phyloP scores from a whole-genome alignment of 2,329 filamentous ascomycete species.

The Dryadomyces quercivorus region DNA sequence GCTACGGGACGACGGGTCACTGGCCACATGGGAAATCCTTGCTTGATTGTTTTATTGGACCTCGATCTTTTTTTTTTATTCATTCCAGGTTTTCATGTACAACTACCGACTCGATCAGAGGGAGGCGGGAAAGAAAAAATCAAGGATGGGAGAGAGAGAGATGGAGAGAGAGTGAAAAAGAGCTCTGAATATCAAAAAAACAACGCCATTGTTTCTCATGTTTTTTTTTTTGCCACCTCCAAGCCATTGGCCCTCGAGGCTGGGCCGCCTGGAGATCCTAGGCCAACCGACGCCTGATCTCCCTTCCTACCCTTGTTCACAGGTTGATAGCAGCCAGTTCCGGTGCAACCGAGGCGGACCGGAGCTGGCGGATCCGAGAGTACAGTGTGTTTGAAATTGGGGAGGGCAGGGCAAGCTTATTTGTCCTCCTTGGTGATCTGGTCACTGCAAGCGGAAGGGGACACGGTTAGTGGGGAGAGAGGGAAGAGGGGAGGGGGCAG shows the following conservation, averaged over 20 bases:
- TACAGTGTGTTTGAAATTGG: too few relatives aligned
- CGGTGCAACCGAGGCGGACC: background rate
- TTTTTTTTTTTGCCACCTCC: background rate
- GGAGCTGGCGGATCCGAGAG: background rate
- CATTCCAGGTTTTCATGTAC: background rate
- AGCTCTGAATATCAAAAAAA: background rate
- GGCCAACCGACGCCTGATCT: background rate
- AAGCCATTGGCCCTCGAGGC: background rate
- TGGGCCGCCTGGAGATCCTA: background rate
- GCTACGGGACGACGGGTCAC: too few relatives aligned
- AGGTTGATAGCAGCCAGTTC: background rate
- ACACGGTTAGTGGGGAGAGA: background rate
- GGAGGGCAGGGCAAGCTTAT: conserved; percentile 21
- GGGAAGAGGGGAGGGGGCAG: too few relatives aligned
- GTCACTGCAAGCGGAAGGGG: conserved; percentile 38
- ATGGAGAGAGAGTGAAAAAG: background rate
- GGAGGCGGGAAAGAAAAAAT: background rate
- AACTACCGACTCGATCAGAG: background rate
- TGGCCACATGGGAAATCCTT: background rate
- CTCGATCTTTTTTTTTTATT: background rate
- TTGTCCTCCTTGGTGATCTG: conserved; percentile 62
- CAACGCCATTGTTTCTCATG: background rate
- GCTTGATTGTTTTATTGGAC: background rate
- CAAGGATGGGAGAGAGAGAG: background rate
- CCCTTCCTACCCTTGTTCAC: background rate